Base-by-base conservation (phyloP, 2,329 filamentous ascomycete species). In the Arthrobotrys sinensis region DNA sequence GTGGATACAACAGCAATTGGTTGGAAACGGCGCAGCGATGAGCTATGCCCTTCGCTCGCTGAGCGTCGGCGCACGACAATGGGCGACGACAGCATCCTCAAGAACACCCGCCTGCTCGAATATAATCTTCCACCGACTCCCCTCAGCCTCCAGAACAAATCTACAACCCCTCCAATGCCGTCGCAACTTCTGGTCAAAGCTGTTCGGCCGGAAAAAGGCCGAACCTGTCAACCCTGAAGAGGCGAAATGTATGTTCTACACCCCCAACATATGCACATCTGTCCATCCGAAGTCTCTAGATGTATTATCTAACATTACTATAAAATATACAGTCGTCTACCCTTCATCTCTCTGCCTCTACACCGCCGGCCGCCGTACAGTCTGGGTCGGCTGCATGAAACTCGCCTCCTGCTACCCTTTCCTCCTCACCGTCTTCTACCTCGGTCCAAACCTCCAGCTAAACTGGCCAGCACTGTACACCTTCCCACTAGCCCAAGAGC, bases 351-450 rank as follows among this genome's bases (percentile, higher is more conserved):
- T 78, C 40, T 78, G 75, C 45, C 60, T 78, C 50, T 78, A 67
- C 67, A 63, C 62, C 43, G 67, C 75, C 62, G 75, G 75, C 46
- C 67, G 75, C 3, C 75, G 75, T 36, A 72, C 68, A 7, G 46
- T 79, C 60, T 73, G 40, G 40, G 57, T 79, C 46, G 64, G 69
- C 55, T 75, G 76, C 64, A 79, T 79, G 65, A 79, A 79, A 64
- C 69, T 79, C 38, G 38, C 57, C 24, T 67, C 76, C 45, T 65
- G 55, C 36, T 79, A 75, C 55, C 76, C 76, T 1, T 79, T 79
- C 76, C 68, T 79, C 53, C 62, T 73, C 46, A 79, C 76, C 16
- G 48, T 79, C 53, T 79, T 79, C 76, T 79, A 79, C 76, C 55
- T 79, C 16, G 64, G 65, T 32, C 76, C 76, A 12, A 73, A 79